Conservation (phyloP, 2,329 filamentous ascomycete genomes). For the Verticillium isaacii region DNA sequence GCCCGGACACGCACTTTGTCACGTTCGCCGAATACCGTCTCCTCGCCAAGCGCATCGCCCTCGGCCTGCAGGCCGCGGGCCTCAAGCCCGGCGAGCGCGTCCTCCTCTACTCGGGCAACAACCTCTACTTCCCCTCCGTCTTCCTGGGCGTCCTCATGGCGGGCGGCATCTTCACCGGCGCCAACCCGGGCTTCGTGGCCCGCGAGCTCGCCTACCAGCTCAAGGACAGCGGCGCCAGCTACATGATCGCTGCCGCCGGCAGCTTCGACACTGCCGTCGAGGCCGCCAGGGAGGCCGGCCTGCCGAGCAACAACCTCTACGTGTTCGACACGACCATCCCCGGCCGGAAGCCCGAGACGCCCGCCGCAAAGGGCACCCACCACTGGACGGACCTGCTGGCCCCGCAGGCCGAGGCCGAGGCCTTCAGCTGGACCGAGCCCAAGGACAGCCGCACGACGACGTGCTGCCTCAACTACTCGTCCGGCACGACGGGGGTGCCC, state of each 20-base stretch:
- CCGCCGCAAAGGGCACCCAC: conserved; percentile 31
- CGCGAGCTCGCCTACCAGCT: conserved; percentile 74
- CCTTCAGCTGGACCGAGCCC: conserved; percentile 60
- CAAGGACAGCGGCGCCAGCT: conserved; percentile 62
- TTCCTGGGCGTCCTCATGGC: conserved; percentile 74
- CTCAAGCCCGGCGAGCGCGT: conserved; percentile 65
- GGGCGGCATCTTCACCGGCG: conserved; percentile 72
- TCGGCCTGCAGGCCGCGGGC: conserved; percentile 58
- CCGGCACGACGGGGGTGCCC: conserved; percentile 73
- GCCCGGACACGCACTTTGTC: conserved; percentile 63
- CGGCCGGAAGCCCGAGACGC: conserved; percentile 12
- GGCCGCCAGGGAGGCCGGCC: conserved; percentile 54
- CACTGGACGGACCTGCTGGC: conserved; percentile 64
- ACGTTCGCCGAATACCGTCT: conserved; percentile 61
- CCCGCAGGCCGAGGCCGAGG: conserved; percentile 41
- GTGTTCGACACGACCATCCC: conserved; percentile 55
- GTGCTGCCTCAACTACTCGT: conserved; percentile 74
- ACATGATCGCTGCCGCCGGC: conserved; percentile 59
- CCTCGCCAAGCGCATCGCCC: conserved; percentile 67
- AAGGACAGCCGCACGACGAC: conserved; percentile 45
- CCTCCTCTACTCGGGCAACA: conserved; percentile 69
- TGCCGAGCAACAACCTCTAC: conserved; percentile 55
- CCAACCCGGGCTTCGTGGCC: conserved; percentile 63
- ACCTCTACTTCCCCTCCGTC: conserved; percentile 65
- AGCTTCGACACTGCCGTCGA: conserved; percentile 60